Base-by-base conservation (phyloP, 1,139 yeast species). In the Trichomonascaceae sp. region DNA sequence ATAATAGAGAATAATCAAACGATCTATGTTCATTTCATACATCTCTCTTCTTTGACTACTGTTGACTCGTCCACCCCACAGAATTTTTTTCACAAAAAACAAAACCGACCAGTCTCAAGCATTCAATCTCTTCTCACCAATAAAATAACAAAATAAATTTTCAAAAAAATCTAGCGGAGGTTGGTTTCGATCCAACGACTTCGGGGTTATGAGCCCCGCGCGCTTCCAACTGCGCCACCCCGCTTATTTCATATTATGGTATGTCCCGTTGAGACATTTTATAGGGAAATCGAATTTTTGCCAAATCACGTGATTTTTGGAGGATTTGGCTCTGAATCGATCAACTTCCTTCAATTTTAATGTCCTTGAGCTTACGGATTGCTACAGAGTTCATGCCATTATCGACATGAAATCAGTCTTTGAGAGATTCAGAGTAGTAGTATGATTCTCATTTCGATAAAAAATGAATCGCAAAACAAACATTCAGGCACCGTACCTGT, bases 161-260 rank as follows among this genome's bases (percentile, higher is more conserved):
- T 17, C 57, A 66, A 65, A 67, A 66, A 67, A 65, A 62, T 57
- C 51, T 87, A 88, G 96, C 96, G 95, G 87, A 87, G 93, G 95
- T 84, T 79, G 91, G 96, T 89, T 87, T 89, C 96, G 96, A 89
- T 89, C 96, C 95, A 79, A 84, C 95, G 96, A 87, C 96, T 85
- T 88, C 96, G 87, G 96, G 96, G 96, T 89, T 89, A 89, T 88
- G 95, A 86, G 95, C 95, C 95, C 95, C 85, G 95, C 95, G 95
- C 96, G 96, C 96, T 87, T 86, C 96, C 96, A 50, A 83, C 96
- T 87, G 96, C 96, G 96, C 95, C 95, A 87, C 90, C 61, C 61
- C 71, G 71, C 71, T 67, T 39, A 27, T 15, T 22, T 22, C 32
- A 27, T 45, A 13, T 20, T 22, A 17, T 13, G 15, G 22, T 22